These are phyloP conservation scores for Sclerotinia spermophila DNA, from an alignment of 2,329 filamentous ascomycete genomes.

Conservation along the genomic window DNA sequence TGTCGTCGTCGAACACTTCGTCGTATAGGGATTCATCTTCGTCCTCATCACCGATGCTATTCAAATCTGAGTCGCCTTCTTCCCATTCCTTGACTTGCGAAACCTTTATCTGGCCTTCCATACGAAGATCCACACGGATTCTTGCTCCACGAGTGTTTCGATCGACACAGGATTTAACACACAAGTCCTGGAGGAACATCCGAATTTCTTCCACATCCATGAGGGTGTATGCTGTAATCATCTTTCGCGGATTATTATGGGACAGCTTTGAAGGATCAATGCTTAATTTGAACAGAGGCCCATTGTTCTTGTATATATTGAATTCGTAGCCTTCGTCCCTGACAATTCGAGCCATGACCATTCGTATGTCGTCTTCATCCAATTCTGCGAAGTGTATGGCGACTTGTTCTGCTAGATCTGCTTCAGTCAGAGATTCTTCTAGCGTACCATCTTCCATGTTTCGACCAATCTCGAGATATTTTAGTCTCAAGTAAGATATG, in stretches of 20 bases:
- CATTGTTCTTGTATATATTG: not conserved
- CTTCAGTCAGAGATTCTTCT: not conserved
- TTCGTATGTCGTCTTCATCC: not conserved
- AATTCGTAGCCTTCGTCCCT: not conserved
- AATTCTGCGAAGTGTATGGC: not conserved
- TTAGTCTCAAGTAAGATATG: not conserved
- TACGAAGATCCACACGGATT: not conserved
- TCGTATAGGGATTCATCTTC: not conserved
- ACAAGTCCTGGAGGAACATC: not conserved
- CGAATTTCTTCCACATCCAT: not conserved
- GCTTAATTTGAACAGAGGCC: not conserved
- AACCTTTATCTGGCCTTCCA: not conserved
- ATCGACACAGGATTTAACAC: not conserved
- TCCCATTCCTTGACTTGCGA: not conserved
- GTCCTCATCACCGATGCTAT: not conserved
- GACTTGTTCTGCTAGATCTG: not conserved
- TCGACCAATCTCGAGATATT: not conserved
- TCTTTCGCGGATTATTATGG: not conserved
- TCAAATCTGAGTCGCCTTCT: not conserved
- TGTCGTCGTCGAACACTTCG: not conserved
- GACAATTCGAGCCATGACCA: not conserved
- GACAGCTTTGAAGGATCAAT: not conserved
- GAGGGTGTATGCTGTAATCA: not conserved
- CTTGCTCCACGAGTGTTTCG: not conserved
- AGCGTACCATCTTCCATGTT: not conserved